These are phyloP conservation scores for Zygnema circumcarinatum DNA, from an alignment of 139 green algal genomes.

Conservation along the genomic window DNA sequence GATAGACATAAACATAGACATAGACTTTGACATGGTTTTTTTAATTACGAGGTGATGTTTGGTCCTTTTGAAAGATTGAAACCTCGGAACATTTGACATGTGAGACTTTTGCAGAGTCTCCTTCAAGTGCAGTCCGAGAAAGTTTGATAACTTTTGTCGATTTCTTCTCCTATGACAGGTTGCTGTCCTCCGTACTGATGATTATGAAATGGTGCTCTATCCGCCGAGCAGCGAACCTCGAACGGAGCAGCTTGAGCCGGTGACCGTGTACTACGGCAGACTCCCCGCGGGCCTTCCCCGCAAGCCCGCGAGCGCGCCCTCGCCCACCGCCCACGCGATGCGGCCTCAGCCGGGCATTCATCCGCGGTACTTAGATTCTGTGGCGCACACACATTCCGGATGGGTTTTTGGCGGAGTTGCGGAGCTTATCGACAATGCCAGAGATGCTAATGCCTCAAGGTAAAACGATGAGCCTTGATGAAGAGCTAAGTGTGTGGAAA, in stretches of 20 bases:
- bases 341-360: conserved; percentile 22
- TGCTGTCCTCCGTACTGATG: not conserved
- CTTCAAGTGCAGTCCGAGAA: not conserved
- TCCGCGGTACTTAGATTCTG: conserved; percentile 37
- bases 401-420: conserved; percentile 50
- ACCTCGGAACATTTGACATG: not conserved
- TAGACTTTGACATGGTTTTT: no score
- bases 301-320: not conserved
- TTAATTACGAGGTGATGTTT: no score
- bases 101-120: not conserved
- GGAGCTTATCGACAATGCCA: conserved; percentile 39
- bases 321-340: not conserved
- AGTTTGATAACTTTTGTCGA: not conserved
- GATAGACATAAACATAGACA: no score
- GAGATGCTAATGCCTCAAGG: conserved; percentile 35
- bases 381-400: conserved; percentile 31
- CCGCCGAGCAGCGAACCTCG: not conserved
- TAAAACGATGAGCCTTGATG: conserved; percentile 7
- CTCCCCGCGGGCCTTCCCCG: not conserved
- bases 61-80: no score
- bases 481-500: no score
- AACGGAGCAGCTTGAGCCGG: not conserved
- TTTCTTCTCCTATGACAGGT: not conserved
- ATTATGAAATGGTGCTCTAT: not conserved
- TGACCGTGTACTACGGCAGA: not conserved